Evolutionary conservation across 805 yeast genomes (phyloP).

Genomic region (Nakazawaea populi): DNA sequence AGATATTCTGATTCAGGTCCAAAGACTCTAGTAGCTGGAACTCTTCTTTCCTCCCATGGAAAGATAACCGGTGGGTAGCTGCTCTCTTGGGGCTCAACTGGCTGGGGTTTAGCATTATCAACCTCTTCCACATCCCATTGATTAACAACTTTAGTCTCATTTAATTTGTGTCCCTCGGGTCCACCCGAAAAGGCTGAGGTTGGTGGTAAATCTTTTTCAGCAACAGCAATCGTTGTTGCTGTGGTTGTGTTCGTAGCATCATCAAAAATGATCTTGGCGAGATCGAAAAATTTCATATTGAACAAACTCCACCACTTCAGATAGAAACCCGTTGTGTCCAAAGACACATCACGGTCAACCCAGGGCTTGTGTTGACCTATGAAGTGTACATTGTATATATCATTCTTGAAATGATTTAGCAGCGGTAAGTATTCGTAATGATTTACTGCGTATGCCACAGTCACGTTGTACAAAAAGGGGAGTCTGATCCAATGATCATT

Average conservation of each 20-base stretch:
- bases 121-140: constrained; percentile 14
- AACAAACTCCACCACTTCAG: constrained; percentile 25
- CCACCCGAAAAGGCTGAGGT: constrained; percentile 4
- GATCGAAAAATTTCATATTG: constrained; percentile 13
- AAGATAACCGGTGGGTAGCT: constrained; percentile 25
- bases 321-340: constrained; percentile 17
- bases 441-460: constrained; percentile 27
- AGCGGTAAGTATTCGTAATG: constrained; percentile 30
- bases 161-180: constrained; percentile 28
- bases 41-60: constrained; percentile 27
- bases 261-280: constrained; percentile 14
- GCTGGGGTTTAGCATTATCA: neutral
- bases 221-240: too few species aligned
- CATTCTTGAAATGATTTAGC: constrained; percentile 18
- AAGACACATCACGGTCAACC: constrained; percentile 21
- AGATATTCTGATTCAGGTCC: constrained; percentile 3
- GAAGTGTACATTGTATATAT: constrained; percentile 55
- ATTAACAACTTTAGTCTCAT: constrained; percentile 18
- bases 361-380: constrained; percentile 64
- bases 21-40: constrained; percentile 6
- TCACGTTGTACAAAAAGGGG: constrained; percentile 82
- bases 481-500: constrained; percentile 32
- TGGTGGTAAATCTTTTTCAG: neutral
- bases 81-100: constrained; percentile 13
- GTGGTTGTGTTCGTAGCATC: neutral